Evolutionary conservation across 2,329 filamentous ascomycete genomes (phyloP).

Genomic region (Didymella arachidicola): DNA sequence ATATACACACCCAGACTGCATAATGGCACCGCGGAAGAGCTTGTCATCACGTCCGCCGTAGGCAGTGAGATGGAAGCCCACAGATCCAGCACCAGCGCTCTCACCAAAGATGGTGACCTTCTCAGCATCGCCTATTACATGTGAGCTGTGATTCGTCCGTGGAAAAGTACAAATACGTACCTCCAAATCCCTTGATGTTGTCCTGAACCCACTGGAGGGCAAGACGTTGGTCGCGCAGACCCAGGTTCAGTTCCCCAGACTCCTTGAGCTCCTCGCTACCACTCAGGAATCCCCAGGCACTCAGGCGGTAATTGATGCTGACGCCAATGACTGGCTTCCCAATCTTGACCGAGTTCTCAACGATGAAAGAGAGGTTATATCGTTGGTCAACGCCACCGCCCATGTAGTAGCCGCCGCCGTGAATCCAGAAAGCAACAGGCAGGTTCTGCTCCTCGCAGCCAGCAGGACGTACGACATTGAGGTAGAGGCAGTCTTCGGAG

Average conservation of each 20-base stretch:
- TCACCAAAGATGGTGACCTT: constrained; percentile 58
- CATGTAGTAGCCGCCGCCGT: constrained; percentile 60
- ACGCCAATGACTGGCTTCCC: constrained; percentile 58
- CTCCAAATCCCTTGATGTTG: constrained; percentile 56
- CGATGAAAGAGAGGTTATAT: constrained; percentile 59
- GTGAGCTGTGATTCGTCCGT: constrained; percentile 33
- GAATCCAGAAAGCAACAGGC: constrained; percentile 64
- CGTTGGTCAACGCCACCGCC: constrained; percentile 62
- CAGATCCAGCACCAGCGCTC: constrained; percentile 54
- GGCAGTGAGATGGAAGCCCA: constrained; percentile 57
- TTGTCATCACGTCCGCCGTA: constrained; percentile 58
- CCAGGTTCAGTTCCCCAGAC: constrained; percentile 59
- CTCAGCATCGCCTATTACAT: constrained; percentile 44
- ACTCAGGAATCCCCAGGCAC: constrained; percentile 69
- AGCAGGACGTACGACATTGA: constrained; percentile 60
- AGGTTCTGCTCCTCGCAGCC: constrained; percentile 49
- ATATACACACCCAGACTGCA: constrained; percentile 49
- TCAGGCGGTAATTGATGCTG: constrained; percentile 62
- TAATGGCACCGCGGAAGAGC: constrained; percentile 58
- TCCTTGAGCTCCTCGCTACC: constrained; percentile 41
- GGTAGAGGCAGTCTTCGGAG: constrained; percentile 60
- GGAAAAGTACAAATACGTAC: constrained; percentile 18
- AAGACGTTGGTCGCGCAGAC: constrained; percentile 56
- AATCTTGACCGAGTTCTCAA: constrained; percentile 56
- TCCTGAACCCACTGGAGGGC: constrained; percentile 57